phyloP scores from a whole-genome alignment of 192 early-diverging fungal species.

The Backusella morwellensis region DNA sequence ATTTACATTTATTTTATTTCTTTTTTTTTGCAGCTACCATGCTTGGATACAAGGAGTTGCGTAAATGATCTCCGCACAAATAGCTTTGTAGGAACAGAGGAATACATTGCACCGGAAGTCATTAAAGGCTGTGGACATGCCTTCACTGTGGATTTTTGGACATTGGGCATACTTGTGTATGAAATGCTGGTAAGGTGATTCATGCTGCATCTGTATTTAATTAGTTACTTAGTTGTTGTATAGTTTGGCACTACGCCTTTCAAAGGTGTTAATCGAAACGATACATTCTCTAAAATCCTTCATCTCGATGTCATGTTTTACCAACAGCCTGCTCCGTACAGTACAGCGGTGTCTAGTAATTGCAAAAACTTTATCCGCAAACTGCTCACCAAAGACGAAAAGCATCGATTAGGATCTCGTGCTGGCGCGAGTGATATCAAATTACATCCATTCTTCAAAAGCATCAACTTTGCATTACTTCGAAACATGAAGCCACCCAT shows the following conservation, averaged over 20 bases:
- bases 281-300: conserved; percentile 88
- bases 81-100: conserved; percentile 98
- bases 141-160: conserved; percentile 98
- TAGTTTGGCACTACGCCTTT: conserved; percentile 91
- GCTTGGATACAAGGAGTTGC: conserved; percentile 86
- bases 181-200: conserved; percentile 81
- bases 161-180: conserved; percentile 93
- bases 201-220: too few relatives aligned
- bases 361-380: conserved; percentile 81
- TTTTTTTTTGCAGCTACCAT: conserved; percentile 41
- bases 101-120: conserved; percentile 99
- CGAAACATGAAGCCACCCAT: conserved; percentile 86
- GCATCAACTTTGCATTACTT: conserved; percentile 90
- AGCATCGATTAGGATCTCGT: conserved; percentile 79
- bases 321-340: conserved; percentile 25
- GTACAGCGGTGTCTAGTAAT: conserved; percentile 1
- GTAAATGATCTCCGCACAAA: conserved; percentile 89
- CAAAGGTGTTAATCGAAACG: conserved; percentile 86
- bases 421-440: conserved; percentile 96
- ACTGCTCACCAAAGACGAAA: conserved; percentile 89
- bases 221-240: background rate
- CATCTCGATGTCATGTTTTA: conserved; percentile 80
- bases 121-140: conserved; percentile 96
- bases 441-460: conserved; percentile 87
- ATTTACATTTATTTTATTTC: background rate